Percentiles rank a stretch among this genome's conserved stretches.
Conservation (phyloP, 1,139 yeast genomes). For the Nematodospora anomalae region DNA sequence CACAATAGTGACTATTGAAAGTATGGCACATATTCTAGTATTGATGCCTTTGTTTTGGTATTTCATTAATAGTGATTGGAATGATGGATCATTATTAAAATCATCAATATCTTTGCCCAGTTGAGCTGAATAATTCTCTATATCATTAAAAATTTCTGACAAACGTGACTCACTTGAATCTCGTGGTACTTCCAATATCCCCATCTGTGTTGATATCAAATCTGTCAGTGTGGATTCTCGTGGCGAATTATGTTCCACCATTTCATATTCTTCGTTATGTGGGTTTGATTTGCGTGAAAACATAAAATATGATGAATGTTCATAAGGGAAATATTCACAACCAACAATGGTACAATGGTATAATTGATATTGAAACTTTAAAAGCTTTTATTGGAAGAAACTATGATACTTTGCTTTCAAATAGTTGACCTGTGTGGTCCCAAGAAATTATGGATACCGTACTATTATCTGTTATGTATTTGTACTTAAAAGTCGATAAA, state of each 20-base stretch:
- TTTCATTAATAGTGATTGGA: slow-evolving; percentile 24
- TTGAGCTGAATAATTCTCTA: slow-evolving; percentile 21
- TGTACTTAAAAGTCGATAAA: too few species aligned
- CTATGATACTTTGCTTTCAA: too few species aligned
- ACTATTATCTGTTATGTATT: too few species aligned
- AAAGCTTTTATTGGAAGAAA: too few species aligned
- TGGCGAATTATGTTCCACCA: slow-evolving; percentile 19
- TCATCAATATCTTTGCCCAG: slow-evolving; percentile 16
- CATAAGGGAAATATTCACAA: background rate
- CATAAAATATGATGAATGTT: slow-evolving; percentile 4
- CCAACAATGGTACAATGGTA: background rate
- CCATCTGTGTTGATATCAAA: slow-evolving; percentile 5
- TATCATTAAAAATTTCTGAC: slow-evolving; percentile 33
- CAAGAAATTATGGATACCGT: too few species aligned
- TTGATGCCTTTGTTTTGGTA: slow-evolving; percentile 19
- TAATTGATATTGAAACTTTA: background rate
- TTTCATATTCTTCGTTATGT: slow-evolving; percentile 24
- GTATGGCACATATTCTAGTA: slow-evolving; percentile 12
- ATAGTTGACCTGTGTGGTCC: too few species aligned
- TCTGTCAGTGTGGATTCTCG: slow-evolving; percentile 4
- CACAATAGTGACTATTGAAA: slow-evolving; percentile 9
- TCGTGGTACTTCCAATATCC: slow-evolving; percentile 6
- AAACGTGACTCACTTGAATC: slow-evolving; percentile 20
- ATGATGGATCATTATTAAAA: slow-evolving; percentile 26
- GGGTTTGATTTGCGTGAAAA: slow-evolving; percentile 9